Base-by-base conservation (phyloP, 1,284 basidiomycete genomes). In the Apiotrichum mycotoxinovorans region DNA sequence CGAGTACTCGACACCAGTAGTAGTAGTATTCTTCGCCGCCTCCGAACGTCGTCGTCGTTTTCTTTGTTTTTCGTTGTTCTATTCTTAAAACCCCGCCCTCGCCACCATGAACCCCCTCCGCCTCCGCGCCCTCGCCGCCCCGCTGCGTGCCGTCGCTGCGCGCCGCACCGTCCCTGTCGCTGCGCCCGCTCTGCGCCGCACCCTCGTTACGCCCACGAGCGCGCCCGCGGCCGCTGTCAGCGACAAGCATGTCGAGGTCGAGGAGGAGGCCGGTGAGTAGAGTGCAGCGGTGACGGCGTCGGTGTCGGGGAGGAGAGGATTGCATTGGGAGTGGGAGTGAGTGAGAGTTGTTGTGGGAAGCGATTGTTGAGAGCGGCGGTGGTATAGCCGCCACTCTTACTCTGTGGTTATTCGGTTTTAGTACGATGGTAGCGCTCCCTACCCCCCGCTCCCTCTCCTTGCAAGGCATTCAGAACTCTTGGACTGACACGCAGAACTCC, bases 401-500 rank as follows among this genome's bases (percentile, higher is more conserved):
- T n/a, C n/a, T n/a, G n/a, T n/a, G n/a, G n/a, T n/a, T n/a, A n/a
- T n/a, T n/a, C n/a, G n/a, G n/a, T n/a, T n/a, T n/a, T n/a, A n/a
- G n/a, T n/a, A n/a, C n/a, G n/a, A n/a, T n/a, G n/a, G n/a, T n/a
- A n/a, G n/a, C n/a, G n/a, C n/a, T n/a, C n/a, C n/a, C n/a, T n/a
- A n/a, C n/a, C n/a, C n/a, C n/a, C n/a, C n/a, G n/a, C n/a, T n/a
- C n/a, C n/a, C n/a, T n/a, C n/a, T 17, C 37, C 37, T 38, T 17
- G 18, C 37, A 34, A 34, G n/a, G n/a, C n/a, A n/a, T n/a, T n/a
- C n/a, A n/a, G n/a, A n/a, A 22, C n/a, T 25, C 20, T 30, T 7
- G 30, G 15, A 15, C 47, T 49, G 23, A 45, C 52, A 26, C 8
- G n/a, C 52, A 71, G 91, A 92, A 71, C 89, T 91, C 87, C 83